A percentile compares a stretch with the other conserved stretches of the same genome.
Evolutionary conservation across 2,329 filamentous ascomycete species (phyloP).

Genomic region (Colletotrichum tabaci): DNA sequence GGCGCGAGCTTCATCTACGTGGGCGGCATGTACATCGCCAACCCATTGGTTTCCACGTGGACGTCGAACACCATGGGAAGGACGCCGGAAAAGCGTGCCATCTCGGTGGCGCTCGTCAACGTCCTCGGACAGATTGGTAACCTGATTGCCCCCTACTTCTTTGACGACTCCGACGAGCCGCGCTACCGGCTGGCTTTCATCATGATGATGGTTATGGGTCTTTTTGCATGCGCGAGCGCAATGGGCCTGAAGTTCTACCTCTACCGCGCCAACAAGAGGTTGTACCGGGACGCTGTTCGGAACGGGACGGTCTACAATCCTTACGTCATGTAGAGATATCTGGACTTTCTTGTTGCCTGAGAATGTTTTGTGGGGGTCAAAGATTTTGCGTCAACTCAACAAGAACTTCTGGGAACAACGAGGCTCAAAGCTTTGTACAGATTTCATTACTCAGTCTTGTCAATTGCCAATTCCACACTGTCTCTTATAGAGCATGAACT

Average conservation of each 20-base stretch:
- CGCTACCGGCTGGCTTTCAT: conserved; percentile 46
- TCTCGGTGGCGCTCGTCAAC: conserved; percentile 44
- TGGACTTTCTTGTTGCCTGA: background rate
- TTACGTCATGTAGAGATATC: conserved; percentile 36
- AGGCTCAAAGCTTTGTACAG: background rate
- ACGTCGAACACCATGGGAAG: conserved; percentile 44
- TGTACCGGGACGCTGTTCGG: conserved; percentile 36
- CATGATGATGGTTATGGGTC: conserved; percentile 44
- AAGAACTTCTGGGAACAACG: background rate
- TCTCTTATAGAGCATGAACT: background rate
- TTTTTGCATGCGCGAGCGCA: conserved; percentile 27
- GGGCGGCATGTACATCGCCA: conserved; percentile 41
- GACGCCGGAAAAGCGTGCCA: conserved; percentile 47
- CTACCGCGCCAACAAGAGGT: conserved; percentile 42
- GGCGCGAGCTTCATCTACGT: conserved; percentile 45
- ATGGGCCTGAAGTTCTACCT: conserved; percentile 43
- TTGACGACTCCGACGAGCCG: conserved; percentile 45
- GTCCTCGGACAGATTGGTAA: conserved; percentile 44
- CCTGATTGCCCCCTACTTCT: conserved; percentile 49
- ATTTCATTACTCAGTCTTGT: background rate
- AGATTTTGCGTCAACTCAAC: background rate
- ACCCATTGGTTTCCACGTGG: conserved; percentile 44
- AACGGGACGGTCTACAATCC: conserved; percentile 43
- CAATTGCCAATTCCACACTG: background rate
- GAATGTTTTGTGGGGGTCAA: too few species aligned